phyloP scores from a whole-genome alignment of 345 rosid species.

The Brassica cretica region DNA sequence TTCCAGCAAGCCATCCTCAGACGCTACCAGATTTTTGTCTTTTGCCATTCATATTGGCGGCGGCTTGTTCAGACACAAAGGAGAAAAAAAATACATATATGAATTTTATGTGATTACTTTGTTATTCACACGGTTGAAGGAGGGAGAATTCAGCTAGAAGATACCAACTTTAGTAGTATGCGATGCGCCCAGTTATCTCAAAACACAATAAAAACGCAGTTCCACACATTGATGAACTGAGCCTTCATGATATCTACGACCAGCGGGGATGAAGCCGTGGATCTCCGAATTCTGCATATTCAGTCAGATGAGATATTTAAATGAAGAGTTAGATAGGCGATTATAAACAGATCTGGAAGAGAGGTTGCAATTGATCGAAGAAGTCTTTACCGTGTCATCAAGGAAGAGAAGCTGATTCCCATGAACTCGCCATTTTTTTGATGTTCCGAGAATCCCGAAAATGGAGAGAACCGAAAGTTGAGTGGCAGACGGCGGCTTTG shows the following conservation, averaged over 20 bases:
- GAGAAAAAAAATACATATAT: not conserved
- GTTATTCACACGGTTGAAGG: not conserved
- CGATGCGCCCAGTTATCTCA: not conserved
- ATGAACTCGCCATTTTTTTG: too few species aligned
- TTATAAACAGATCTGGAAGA: not conserved
- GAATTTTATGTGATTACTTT: not conserved
- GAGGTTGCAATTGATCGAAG: not conserved
- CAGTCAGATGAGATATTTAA: not conserved
- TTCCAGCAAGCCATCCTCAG: constrained; percentile 95
- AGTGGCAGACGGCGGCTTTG: too few species aligned
- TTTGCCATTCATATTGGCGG: constrained; percentile 48
- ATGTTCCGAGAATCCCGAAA: too few species aligned
- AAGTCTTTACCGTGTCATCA: not conserved
- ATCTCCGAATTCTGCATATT: not conserved
- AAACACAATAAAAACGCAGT: not conserved
- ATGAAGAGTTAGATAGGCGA: not conserved
- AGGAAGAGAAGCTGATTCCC: not conserved
- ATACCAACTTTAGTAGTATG: not conserved
- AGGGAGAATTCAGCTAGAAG: not conserved
- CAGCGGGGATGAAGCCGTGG: not conserved
- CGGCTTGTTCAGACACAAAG: constrained; percentile 75
- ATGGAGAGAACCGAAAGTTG: too few species aligned
- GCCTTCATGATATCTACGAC: not conserved
- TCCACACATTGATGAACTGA: not conserved
- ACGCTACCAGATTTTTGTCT: constrained; percentile 77